These are phyloP conservation scores for Hypoxylon intermedium DNA, from an alignment of 495 filamentous ascomycete genomes.

Conservation along the genomic window DNA sequence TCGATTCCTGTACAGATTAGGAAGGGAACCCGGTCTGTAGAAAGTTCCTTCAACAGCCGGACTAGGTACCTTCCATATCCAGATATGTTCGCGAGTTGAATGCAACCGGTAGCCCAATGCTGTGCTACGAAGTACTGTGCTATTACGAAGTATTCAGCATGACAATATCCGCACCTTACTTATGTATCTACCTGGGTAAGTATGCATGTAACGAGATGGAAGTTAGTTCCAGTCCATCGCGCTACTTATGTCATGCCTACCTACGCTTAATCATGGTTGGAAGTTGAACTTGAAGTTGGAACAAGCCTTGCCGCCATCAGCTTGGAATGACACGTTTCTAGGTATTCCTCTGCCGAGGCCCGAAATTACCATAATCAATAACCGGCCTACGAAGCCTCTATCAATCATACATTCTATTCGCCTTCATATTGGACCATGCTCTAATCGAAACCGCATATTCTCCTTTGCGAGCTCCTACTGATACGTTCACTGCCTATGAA, in stretches of 20 bases:
- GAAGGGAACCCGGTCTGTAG: conserved; percentile 24
- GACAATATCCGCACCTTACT: background rate
- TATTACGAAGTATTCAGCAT: background rate
- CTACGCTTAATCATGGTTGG: background rate
- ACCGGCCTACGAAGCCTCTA: background rate
- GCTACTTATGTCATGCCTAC: conserved; percentile 2
- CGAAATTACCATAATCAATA: background rate
- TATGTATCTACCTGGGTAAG: background rate
- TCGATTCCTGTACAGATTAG: conserved; percentile 26
- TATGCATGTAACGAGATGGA: background rate
- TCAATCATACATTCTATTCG: background rate
- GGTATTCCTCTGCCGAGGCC: background rate
- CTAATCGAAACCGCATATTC: too few relatives aligned
- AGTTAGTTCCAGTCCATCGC: background rate
- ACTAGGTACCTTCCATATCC: conserved; percentile 28
- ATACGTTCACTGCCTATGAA: conserved; percentile 10
- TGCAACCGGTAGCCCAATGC: conserved; percentile 7
- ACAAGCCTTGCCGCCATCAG: conserved; percentile 4
- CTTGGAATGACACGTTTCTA: background rate
- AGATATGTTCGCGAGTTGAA: conserved; percentile 27
- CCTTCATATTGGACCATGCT: background rate
- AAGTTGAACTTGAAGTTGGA: too few relatives aligned
- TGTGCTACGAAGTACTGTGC: too few relatives aligned
- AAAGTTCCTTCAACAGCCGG: conserved; percentile 4
- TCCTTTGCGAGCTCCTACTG: background rate